phyloP scores from a whole-genome alignment of 1,284 basidiomycete genomes.

The Rhodotorula sp. region DNA sequence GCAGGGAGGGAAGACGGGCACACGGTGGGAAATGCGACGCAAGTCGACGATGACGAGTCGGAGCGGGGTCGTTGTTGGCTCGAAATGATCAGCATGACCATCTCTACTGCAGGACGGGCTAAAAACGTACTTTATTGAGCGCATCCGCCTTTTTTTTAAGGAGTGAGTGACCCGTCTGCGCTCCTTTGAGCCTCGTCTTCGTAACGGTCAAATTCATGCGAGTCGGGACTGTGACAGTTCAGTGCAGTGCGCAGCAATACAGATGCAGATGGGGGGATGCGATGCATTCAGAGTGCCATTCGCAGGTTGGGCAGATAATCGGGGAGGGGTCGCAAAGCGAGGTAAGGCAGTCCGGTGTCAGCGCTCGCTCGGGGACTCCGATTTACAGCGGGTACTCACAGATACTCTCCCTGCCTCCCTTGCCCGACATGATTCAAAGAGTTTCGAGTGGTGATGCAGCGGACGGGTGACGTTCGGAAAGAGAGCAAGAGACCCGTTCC shows the following conservation, averaged over 20 bases:
- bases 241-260: too few relatives aligned
- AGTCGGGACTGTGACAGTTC: constrained; percentile 42
- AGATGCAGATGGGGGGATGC: not conserved
- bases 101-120: not conserved
- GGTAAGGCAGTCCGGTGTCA: not conserved
- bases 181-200: constrained; percentile 88
- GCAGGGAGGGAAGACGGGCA: not conserved
- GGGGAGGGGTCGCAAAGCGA: not conserved
- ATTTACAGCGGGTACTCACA: not conserved
- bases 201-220: constrained; percentile 72
- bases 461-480: not conserved
- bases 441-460: not conserved
- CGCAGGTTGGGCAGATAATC: not conserved
- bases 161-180: constrained; percentile 94
- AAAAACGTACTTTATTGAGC: constrained; percentile 36
- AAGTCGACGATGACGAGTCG: not conserved
- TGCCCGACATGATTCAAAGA: not conserved
- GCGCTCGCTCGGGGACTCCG: too few relatives aligned
- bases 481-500: not conserved
- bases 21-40: not conserved
- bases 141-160: constrained; percentile 81
- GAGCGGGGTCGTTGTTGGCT: not conserved
- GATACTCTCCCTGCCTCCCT: not conserved
- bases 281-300: not conserved
- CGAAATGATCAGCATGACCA: not conserved